phyloP scores from a whole-genome alignment of 1,284 basidiomycete genomes.

The Porodaedalea pini region DNA sequence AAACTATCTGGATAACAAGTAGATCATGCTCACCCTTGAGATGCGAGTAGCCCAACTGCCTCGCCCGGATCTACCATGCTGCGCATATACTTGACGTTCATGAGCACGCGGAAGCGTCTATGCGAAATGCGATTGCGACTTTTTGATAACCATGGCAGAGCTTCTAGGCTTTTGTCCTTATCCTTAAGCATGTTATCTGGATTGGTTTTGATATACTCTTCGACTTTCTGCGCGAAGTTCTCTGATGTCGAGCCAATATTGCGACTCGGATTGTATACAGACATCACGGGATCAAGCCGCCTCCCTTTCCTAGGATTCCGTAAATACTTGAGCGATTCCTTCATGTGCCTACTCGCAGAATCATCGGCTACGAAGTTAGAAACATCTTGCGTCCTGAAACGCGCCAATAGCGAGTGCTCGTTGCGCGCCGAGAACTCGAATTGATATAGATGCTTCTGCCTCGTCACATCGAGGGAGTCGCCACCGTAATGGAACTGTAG shows the following conservation, averaged over 20 bases:
- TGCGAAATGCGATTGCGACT: slow-evolving; percentile 50
- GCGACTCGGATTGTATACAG: slow-evolving; percentile 74
- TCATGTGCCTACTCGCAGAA: slow-evolving; percentile 78
- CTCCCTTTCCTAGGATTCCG: slow-evolving; percentile 49
- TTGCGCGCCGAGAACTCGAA: slow-evolving; percentile 95
- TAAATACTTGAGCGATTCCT: slow-evolving; percentile 80
- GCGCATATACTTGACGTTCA: slow-evolving; percentile 90
- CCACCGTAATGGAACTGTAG: slow-evolving; percentile 98
- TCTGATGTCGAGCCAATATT: slow-evolving; percentile 93
- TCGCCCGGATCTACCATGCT: slow-evolving; percentile 96
- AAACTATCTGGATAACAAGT: slow-evolving; percentile 6
- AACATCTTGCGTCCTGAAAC: slow-evolving; percentile 67
- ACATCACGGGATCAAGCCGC: slow-evolving; percentile 70
- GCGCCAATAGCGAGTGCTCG: slow-evolving; percentile 74
- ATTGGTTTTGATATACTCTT: slow-evolving; percentile 80
- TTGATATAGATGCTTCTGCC: slow-evolving; percentile 86
- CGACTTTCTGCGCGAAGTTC: slow-evolving; percentile 80
- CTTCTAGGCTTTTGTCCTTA: slow-evolving; percentile 52
- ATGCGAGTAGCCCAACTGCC: slow-evolving; percentile 95
- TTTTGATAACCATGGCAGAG: slow-evolving; percentile 36
- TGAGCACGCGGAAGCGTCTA: slow-evolving; percentile 72
- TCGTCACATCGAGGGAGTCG: slow-evolving; percentile 94
- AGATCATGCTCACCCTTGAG: slow-evolving; percentile 74
- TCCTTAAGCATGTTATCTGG: slow-evolving; percentile 70
- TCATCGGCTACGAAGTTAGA: slow-evolving; percentile 61